These are phyloP conservation scores for Solioccasus polychromus DNA, from an alignment of 768 basidiomycete genomes.

Conservation along the genomic window DNA sequence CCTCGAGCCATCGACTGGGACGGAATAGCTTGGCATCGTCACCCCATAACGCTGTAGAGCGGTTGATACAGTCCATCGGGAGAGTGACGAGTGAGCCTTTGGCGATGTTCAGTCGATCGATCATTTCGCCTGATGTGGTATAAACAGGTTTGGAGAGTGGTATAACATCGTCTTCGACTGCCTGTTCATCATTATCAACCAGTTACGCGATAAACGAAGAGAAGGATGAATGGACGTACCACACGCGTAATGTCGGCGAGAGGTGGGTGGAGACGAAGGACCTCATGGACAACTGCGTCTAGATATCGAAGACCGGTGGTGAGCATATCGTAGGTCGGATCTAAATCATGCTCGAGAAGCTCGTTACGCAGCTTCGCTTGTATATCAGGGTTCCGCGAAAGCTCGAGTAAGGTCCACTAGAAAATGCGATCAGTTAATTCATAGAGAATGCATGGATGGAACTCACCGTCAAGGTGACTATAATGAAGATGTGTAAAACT, in stretches of 20 bases:
- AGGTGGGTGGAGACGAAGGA: neutral
- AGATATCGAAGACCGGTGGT: neutral
- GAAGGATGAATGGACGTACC: neutral
- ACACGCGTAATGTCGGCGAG: neutral
- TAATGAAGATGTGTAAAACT: neutral
- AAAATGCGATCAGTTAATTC: neutral
- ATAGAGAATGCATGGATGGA: neutral
- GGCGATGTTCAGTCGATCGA: conserved; percentile 42
- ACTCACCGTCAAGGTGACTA: neutral
- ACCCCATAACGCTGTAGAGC: conserved; percentile 56
- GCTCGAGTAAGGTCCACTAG: neutral
- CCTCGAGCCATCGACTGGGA: conserved; percentile 60
- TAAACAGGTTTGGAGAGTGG: conserved; percentile 50
- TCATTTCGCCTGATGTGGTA: conserved; percentile 36
- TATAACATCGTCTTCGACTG: conserved; percentile 52
- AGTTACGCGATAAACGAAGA: neutral
- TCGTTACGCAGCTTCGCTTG: neutral
- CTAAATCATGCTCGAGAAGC: neutral
- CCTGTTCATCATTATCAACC: conserved; percentile 24
- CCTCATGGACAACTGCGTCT: neutral
- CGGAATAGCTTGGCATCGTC: conserved; percentile 52
- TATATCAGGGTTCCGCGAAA: neutral
- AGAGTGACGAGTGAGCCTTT: conserved; percentile 45
- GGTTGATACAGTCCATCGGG: conserved; percentile 47
- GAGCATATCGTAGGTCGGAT: neutral